Evolutionary conservation across 2,329 filamentous ascomycete species (phyloP), one percentile per base, ranked within the genome.

Genomic region (Hysterium pulicare): DNA sequence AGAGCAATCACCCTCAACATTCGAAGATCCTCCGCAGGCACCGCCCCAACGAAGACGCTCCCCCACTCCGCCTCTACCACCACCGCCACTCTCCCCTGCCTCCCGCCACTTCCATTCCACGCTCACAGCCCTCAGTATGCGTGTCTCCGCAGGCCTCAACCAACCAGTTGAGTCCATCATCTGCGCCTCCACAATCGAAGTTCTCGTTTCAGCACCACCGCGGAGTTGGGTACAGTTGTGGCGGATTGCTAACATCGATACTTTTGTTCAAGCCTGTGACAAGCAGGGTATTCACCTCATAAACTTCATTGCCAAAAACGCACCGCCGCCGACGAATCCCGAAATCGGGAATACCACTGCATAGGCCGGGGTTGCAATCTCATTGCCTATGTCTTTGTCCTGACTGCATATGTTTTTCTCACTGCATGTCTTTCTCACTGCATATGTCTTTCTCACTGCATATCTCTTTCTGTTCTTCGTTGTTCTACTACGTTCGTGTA

Each of bases 51-150:
- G 8, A 8, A 21, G 13, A 23, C 21, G 11, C 17, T 4, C 21
- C 21, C 34, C 34, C 11, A 20, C 9, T 5, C 21, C 21, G 17
- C 4, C 17, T 5, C 34, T n/a, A 9, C 34, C 9, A 22, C 7
- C n/a, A n/a, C 21, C 7, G 13, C 19, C 30, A 28, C 23, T 51
- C 9, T 41, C 41, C 26, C 47, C 49, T 13, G 20, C 37, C 24
- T 47, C 47, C 23, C 44, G 40, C 15, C 51, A 61, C 20, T 48
- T 57, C 19, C 49, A 49, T 17, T 63, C 54, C 41, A 63, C 62
- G 31, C 51, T 65, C 0, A n/a, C 45, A 2, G 61, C 59, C 0
- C 54, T 64, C n/a, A 63, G 61, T 40, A 60, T 38, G 17, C 49
- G 51, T 0, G 53, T 65, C 0, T 47, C 53, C 3, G 35, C 41